Percentiles rank a stretch among this genome's conserved stretches.
phyloP scores from a whole-genome alignment of 2,329 filamentous ascomycete genomes.

The Amauroascus verrucosus region DNA sequence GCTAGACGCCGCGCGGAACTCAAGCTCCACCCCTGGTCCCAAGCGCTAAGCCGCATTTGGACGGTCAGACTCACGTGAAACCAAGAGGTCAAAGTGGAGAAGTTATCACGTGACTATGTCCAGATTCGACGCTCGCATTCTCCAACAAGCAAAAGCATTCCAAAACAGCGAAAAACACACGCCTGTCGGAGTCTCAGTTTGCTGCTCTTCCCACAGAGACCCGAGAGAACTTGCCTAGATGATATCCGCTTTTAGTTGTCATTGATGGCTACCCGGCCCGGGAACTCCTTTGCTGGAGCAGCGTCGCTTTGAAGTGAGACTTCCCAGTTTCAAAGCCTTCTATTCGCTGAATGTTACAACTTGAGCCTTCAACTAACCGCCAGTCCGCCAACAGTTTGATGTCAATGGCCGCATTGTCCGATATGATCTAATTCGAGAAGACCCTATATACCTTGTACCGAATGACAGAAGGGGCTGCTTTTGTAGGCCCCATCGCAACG shows the following conservation, averaged over 20 bases:
- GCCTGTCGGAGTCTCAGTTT: background rate
- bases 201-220: background rate
- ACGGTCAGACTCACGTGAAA: background rate
- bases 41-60: background rate
- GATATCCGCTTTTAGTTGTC: too few relatives aligned
- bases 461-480: background rate
- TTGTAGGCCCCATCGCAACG: background rate
- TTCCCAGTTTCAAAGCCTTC: conserved; percentile 3
- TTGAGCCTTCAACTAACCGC: conserved; percentile 1
- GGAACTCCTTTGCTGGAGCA: background rate
- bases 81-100: background rate
- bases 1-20: conserved; percentile 3
- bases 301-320: background rate
- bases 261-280: too few relatives aligned
- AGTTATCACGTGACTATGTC: background rate
- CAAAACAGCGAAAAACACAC: background rate
- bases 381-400: background rate
- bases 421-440: background rate
- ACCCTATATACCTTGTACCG: background rate
- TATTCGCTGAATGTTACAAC: conserved; percentile 1
- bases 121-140: conserved; percentile 1
- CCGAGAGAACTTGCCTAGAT: too few relatives aligned
- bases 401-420: background rate
- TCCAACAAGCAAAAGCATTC: background rate
- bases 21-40: background rate